Base-by-base conservation (phyloP, 2,329 filamentous ascomycete species). In the Juglanconis juglandina region DNA sequence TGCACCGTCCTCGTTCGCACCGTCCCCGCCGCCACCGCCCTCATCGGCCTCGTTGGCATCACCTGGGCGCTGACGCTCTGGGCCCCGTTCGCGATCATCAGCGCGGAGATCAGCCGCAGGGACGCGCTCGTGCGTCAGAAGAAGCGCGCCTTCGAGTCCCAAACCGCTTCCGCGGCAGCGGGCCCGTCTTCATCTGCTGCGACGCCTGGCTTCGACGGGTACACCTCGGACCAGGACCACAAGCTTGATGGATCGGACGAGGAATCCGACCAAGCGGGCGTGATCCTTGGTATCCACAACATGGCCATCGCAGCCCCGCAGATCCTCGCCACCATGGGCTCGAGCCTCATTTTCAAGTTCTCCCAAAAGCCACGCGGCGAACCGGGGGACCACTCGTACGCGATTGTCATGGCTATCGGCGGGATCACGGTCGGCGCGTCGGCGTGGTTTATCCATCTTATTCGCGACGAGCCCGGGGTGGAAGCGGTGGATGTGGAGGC, bases 61-160 rank as follows among this genome's bases (percentile, higher is more conserved):
- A 92, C 91, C 1, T 98, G 94, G 94, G 92, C 93, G 30, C 79
- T 97, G 68, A 92, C 92, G 2, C 85, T 96, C 33, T 98, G 94
- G 94, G 94, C 93, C 0, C 94, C 94, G 0, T 98, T 94, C 77
- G 93, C 94, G 44, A 90, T 98, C 67, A 97, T 98, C 71, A 92
- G 91, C 50, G 91, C 91, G 5, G 94, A 98, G 73, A 93, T 98
- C 64, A 90, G 89, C 63, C 90, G 88, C 62, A 87, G 92, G 5
- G 91, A 96, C 70, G 86, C 88, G 46, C 65, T 75, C 17, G 71
- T 79, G 32, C 80, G 81, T 30, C 73, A 77, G 3, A 71, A 66
- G 58, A 65, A 64, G 56, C 69, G 68, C 24, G 51, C 58, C 35
- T 69, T 56, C 39, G 60, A 24, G 24, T 24, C 2, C 24, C 24